Conservation (phyloP, 495 filamentous ascomycete genomes). For the Parachaetomium inaequale region DNA sequence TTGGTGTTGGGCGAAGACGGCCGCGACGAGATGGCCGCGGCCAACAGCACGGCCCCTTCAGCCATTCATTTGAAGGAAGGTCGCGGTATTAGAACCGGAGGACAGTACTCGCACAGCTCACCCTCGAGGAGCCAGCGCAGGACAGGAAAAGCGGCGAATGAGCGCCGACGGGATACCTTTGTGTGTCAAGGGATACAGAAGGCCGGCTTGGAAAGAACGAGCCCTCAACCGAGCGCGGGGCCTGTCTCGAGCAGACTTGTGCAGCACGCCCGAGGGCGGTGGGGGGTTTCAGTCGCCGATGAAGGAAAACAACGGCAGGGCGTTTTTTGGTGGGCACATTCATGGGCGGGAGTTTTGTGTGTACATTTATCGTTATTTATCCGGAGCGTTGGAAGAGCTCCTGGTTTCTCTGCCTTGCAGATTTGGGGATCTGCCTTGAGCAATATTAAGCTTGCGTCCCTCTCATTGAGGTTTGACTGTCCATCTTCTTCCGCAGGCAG, state of each 20-base stretch:
- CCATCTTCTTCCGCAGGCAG: not conserved
- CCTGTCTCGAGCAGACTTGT: not conserved
- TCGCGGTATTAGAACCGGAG: not conserved
- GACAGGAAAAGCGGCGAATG: not conserved
- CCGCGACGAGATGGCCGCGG: too few relatives aligned
- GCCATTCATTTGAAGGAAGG: not conserved
- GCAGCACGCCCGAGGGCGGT: not conserved
- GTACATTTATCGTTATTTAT: conserved; percentile 2
- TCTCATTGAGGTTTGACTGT: not conserved
- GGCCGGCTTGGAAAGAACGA: not conserved
- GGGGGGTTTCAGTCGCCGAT: not conserved
- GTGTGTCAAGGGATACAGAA: not conserved
- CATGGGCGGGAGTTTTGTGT: not conserved
- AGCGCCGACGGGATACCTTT: not conserved
- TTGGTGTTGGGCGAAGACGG: too few relatives aligned
- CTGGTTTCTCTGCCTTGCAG: conserved; percentile 4
- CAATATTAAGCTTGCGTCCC: not conserved
- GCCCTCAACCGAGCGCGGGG: not conserved
- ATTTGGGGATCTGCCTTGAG: not conserved
- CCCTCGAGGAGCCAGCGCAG: not conserved
- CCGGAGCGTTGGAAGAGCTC: conserved; percentile 6
- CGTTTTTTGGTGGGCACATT: conserved; percentile 5
- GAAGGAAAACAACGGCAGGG: not conserved
- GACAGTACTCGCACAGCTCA: not conserved
- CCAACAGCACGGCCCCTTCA: not conserved